A percentile compares a stretch with the other conserved stretches of the same genome.
Evolutionary conservation across 306 rosid species (phyloP).

Genomic region (Calophaca sinica): DNA sequence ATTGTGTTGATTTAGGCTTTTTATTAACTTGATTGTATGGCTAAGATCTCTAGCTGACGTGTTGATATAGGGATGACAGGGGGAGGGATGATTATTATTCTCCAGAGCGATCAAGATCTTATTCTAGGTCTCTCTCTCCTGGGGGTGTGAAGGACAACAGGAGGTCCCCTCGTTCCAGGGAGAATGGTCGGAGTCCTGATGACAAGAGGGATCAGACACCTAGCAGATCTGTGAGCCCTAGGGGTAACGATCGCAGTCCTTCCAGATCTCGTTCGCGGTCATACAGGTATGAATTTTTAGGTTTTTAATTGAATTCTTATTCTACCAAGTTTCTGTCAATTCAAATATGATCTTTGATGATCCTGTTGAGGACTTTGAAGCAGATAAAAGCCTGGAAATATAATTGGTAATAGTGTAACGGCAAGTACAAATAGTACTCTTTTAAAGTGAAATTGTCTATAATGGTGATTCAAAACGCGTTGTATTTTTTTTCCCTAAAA

Average conservation of each 20-base stretch:
- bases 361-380: slow-evolving; percentile 30
- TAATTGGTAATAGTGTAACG: not conserved
- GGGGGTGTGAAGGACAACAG: slow-evolving; percentile 56
- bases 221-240: slow-evolving; percentile 66
- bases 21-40: not conserved
- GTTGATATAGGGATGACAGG: slow-evolving; percentile 64
- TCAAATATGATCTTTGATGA: slow-evolving; percentile 1
- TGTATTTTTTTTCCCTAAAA: not conserved
- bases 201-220: slow-evolving; percentile 58
- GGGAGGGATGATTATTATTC: slow-evolving; percentile 66
- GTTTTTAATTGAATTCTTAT: slow-evolving; percentile 8
- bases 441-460: not conserved
- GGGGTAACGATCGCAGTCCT: slow-evolving; percentile 57
- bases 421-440: not conserved
- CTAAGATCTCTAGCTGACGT: not conserved
- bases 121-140: slow-evolving; percentile 75
- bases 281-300: slow-evolving; percentile 70
- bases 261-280: slow-evolving; percentile 69
- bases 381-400: slow-evolving; percentile 25
- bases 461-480: no score
- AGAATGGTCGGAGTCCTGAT: slow-evolving; percentile 61
- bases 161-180: slow-evolving; percentile 64
- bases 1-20: slow-evolving; percentile 29
- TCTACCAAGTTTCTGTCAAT: not conserved
- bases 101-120: slow-evolving; percentile 75